phyloP scores from a whole-genome alignment of 2,329 filamentous ascomycete genomes.

The Ceratocystis lukuohia region DNA sequence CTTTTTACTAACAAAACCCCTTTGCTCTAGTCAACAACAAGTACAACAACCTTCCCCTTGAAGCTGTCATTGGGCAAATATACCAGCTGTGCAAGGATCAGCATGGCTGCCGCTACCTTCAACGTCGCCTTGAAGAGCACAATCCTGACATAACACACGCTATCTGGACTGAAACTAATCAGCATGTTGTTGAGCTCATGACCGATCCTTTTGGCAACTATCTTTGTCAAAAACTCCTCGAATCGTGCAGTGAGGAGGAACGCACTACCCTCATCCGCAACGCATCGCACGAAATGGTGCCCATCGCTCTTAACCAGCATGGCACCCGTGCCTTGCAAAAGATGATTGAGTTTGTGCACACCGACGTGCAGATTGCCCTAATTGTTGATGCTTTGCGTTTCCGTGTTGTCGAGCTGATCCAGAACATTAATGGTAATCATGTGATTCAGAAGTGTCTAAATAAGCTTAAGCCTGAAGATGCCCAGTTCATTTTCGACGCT shows the following conservation, averaged over 20 bases:
- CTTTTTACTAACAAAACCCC: background rate
- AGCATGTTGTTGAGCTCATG: conserved; percentile 94
- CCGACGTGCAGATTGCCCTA: conserved; percentile 67
- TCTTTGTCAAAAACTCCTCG: conserved; percentile 93
- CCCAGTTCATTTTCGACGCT: conserved; percentile 93
- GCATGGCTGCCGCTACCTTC: conserved; percentile 89
- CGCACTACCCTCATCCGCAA: conserved; percentile 86
- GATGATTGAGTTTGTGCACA: conserved; percentile 97
- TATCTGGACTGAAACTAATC: conserved; percentile 88
- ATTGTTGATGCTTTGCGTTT: conserved; percentile 74
- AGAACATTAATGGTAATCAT: conserved; percentile 96
- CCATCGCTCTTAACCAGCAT: conserved; percentile 92
- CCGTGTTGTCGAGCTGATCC: conserved; percentile 85
- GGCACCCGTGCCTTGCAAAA: conserved; percentile 94
- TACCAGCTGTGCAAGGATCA: conserved; percentile 93
- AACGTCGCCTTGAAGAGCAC: conserved; percentile 92
- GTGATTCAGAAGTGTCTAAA: conserved; percentile 99
- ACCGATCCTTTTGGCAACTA: conserved; percentile 99
- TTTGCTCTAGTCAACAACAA: conserved; percentile 50
- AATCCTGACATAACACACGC: conserved; percentile 71
- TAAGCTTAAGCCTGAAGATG: conserved; percentile 70
- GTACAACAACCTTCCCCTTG: conserved; percentile 70
- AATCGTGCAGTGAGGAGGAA: conserved; percentile 90
- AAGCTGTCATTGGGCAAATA: conserved; percentile 69
- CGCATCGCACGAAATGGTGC: conserved; percentile 72